A percentile compares a stretch with the other conserved stretches of the same genome.
phyloP scores from a whole-genome alignment of 176 grass and related monocot species.

The Carex parvula region DNA sequence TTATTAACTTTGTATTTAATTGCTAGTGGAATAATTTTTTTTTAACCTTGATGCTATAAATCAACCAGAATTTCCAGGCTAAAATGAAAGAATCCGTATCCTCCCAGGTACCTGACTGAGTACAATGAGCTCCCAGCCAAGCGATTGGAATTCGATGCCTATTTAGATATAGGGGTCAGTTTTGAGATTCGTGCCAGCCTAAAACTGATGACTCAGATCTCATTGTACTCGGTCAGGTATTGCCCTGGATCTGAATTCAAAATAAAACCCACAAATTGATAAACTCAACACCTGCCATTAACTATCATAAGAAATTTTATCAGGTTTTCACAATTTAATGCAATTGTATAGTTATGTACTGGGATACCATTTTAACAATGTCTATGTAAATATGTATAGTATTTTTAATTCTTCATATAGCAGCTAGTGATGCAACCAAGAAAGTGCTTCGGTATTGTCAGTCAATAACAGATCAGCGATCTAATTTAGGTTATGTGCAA shows the following conservation, averaged over 20 bases:
- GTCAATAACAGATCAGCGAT: neutral
- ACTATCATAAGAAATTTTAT: neutral
- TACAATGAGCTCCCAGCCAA: too few relatives aligned
- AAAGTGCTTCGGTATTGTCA: neutral
- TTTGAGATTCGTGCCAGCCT: too few relatives aligned
- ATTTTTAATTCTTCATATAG: neutral
- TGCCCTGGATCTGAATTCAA: too few relatives aligned
- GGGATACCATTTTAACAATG: neutral
- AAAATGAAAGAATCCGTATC: neutral
- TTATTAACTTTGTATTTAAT: neutral
- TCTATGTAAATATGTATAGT: neutral
- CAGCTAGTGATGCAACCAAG: neutral
- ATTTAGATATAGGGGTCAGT: too few relatives aligned
- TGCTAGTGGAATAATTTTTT: neutral
- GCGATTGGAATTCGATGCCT: too few relatives aligned
- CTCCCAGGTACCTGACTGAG: too few relatives aligned
- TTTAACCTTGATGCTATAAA: neutral
- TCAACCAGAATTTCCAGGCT: neutral
- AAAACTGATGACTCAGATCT: too few relatives aligned
- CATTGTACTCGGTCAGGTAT: too few relatives aligned
- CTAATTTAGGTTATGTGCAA: neutral
- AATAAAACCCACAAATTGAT: conserved; percentile 1
- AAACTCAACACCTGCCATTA: neutral
- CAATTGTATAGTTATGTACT: neutral
- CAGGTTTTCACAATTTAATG: neutral